Conservation (phyloP, 2,329 filamentous ascomycete species). For the Hypoxylon sp. region DNA sequence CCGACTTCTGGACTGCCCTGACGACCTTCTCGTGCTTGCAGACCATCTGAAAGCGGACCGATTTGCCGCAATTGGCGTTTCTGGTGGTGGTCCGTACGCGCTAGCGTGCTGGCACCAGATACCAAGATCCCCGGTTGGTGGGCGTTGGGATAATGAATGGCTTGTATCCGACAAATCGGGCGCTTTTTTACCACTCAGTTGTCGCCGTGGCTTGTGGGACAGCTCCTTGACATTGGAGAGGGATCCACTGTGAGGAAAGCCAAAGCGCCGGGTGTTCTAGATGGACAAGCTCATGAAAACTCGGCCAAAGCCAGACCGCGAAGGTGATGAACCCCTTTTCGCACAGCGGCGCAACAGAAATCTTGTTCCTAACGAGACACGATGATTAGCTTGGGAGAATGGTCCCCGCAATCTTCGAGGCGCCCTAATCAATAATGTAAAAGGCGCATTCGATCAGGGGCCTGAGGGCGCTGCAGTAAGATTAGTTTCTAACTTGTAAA, state of each 20-base stretch:
- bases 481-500: background rate
- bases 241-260: conserved; percentile 20
- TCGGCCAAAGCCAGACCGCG: conserved; percentile 11
- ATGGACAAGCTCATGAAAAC: conserved; percentile 14
- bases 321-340: conserved; percentile 8
- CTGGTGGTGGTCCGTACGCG: conserved; percentile 49
- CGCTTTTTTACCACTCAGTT: conserved; percentile 39
- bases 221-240: conserved; percentile 28
- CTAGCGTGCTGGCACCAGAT: conserved; percentile 44
- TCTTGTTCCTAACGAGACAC: background rate
- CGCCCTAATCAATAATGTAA: background rate
- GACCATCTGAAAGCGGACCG: conserved; percentile 41
- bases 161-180: conserved; percentile 42
- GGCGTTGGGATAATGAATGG: conserved; percentile 36
- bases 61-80: conserved; percentile 49
- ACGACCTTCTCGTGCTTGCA: conserved; percentile 46
- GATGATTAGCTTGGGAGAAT: conserved; percentile 10
- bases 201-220: conserved; percentile 35
- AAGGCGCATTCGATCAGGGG: conserved; percentile 13
- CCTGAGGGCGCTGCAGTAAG: conserved; percentile 18
- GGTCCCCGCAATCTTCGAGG: background rate
- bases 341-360: background rate
- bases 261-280: conserved; percentile 18
- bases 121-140: conserved; percentile 35
- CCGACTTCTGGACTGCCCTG: conserved; percentile 45